Evolutionary conservation across 805 yeast genomes (phyloP).

Genomic region (Candida andamanensis): DNA sequence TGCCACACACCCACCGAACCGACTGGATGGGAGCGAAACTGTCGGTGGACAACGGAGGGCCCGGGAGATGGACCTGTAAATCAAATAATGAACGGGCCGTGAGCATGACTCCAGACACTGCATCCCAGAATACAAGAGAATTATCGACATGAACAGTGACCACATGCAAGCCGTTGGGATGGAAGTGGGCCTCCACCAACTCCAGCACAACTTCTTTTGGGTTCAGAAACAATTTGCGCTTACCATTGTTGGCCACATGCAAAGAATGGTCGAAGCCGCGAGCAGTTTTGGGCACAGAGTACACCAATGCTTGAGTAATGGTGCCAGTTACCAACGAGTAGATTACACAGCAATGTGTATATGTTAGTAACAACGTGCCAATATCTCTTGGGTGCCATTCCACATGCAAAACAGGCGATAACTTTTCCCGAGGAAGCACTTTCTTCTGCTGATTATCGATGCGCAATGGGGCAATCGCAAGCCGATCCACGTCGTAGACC

Average conservation of each 20-base stretch:
- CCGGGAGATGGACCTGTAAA: slow-evolving; percentile 55
- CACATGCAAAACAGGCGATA: slow-evolving; percentile 62
- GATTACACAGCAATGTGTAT: slow-evolving; percentile 60
- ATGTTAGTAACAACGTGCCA: slow-evolving; percentile 70
- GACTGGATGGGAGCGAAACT: slow-evolving; percentile 42
- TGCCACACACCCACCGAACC: slow-evolving; percentile 73
- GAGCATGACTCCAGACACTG: slow-evolving; percentile 64
- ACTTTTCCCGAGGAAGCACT: slow-evolving; percentile 50
- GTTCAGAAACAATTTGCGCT: slow-evolving; percentile 35
- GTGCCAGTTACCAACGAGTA: slow-evolving; percentile 62
- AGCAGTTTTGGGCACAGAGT: slow-evolving; percentile 61
- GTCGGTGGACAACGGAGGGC: slow-evolving; percentile 17
- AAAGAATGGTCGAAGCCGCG: slow-evolving; percentile 48
- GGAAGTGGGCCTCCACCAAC: slow-evolving; percentile 60
- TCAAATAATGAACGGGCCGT: slow-evolving; percentile 73
- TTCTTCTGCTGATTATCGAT: slow-evolving; percentile 67
- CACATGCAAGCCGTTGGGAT: slow-evolving; percentile 88
- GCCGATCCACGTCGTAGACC: slow-evolving; percentile 79
- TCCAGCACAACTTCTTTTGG: slow-evolving; percentile 30
- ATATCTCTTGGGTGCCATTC: slow-evolving; percentile 88
- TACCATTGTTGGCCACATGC: slow-evolving; percentile 31
- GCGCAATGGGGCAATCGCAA: slow-evolving; percentile 56
- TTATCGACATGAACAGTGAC: slow-evolving; percentile 79
- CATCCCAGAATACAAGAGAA: slow-evolving; percentile 90
- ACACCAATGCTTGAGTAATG: slow-evolving; percentile 52